Conservation (phyloP, 192 early-diverging fungal species). For the Powellomyces hirtus region DNA sequence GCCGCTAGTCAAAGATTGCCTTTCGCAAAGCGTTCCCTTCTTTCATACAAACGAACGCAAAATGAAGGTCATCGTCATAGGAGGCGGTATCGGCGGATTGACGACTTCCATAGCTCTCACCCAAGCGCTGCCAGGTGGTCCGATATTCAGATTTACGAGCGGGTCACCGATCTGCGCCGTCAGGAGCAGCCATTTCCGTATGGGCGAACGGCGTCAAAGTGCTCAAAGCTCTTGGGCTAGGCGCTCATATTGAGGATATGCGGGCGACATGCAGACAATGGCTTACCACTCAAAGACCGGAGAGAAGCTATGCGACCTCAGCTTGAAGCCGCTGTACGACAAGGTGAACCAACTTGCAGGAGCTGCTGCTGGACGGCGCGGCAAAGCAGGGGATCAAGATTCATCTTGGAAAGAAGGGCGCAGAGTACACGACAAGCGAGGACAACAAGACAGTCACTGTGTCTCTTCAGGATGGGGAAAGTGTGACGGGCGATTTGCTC, state of each 20-base stretch:
- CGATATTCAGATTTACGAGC: constrained; percentile 20
- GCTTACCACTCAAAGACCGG: constrained; percentile 6
- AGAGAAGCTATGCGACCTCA: constrained; percentile 11
- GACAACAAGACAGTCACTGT: constrained; percentile 11
- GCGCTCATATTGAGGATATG: constrained; percentile 15
- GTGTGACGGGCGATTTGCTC: background rate
- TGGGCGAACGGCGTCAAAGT: constrained; percentile 27
- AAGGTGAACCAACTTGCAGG: constrained; percentile 11
- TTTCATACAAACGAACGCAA: background rate
- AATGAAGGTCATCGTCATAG: constrained; percentile 17
- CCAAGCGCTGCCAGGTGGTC: constrained; percentile 6
- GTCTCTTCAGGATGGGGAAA: constrained; percentile 10
- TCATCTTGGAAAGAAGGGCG: constrained; percentile 7
- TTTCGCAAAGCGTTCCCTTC: too few species aligned
- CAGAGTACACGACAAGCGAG: background rate
- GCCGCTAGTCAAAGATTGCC: too few species aligned
- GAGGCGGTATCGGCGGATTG: constrained; percentile 22
- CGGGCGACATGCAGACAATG: constrained; percentile 24
- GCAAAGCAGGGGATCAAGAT: background rate
- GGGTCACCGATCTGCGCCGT: constrained; percentile 8
- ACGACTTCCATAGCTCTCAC: constrained; percentile 16
- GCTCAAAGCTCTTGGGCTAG: constrained; percentile 13
- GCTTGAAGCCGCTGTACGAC: constrained; percentile 11
- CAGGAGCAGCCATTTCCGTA: constrained; percentile 23
- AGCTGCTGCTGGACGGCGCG: constrained; percentile 23